A percentile compares a stretch with the other conserved stretches of the same genome.
These are phyloP conservation scores for Thielaviopsis euricoi DNA, from an alignment of 2,329 filamentous ascomycete species.

Conservation along the genomic window DNA sequence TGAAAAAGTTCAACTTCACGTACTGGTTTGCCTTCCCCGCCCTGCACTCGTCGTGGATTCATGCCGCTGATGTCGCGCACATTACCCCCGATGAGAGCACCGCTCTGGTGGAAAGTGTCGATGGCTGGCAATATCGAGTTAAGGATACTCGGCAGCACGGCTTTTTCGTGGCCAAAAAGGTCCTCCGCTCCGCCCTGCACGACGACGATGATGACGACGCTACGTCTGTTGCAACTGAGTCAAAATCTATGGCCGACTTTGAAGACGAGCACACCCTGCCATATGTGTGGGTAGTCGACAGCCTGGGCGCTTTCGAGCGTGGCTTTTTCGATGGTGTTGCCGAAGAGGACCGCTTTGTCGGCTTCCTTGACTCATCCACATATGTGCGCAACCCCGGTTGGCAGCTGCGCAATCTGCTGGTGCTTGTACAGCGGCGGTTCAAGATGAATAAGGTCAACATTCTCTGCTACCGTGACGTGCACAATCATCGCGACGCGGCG, in stretches of 20 bases:
- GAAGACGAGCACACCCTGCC: conserved; percentile 25
- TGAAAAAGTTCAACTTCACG: conserved; percentile 96
- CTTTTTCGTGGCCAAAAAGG: conserved; percentile 85
- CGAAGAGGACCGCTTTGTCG: conserved; percentile 62
- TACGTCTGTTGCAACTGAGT: conserved; percentile 26
- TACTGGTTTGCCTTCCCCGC: conserved; percentile 97
- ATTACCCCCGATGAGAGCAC: conserved; percentile 57
- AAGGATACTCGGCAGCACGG: conserved; percentile 75
- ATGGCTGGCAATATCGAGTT: conserved; percentile 67
- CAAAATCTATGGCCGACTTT: conserved; percentile 30
- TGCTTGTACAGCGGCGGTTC: conserved; percentile 72
- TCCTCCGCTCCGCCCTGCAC: conserved; percentile 17
- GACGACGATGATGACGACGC: conserved; percentile 20
- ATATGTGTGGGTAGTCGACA: conserved; percentile 62
- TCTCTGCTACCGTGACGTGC: conserved; percentile 77
- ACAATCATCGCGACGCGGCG: conserved; percentile 58
- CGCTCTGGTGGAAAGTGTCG: conserved; percentile 62
- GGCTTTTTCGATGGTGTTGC: conserved; percentile 68
- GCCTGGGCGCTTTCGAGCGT: conserved; percentile 61
- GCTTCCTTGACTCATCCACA: conserved; percentile 85
- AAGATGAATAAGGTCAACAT: conserved; percentile 63
- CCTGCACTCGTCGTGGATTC: conserved; percentile 72
- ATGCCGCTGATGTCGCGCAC: conserved; percentile 33
- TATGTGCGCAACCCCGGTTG: conserved; percentile 78
- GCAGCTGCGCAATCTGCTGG: conserved; percentile 78